Conservation (phyloP, 2,329 filamentous ascomycete genomes). For the Verticillium tricorpus region DNA sequence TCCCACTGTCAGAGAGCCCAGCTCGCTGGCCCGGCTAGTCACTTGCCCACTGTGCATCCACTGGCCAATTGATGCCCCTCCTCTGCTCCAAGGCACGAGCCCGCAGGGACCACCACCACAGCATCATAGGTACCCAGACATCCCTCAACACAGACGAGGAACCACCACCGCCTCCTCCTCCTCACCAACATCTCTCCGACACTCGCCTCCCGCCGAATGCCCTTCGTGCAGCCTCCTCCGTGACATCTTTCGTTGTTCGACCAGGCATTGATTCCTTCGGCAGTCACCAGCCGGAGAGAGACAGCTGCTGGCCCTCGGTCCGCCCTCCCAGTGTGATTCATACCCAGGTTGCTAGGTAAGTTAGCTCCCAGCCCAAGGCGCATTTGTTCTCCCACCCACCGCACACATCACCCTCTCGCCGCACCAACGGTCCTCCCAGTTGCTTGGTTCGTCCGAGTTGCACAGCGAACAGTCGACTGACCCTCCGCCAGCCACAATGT, state of each 20-base stretch:
- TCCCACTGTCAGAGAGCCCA: no score
- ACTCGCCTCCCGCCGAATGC: neutral
- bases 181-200: neutral
- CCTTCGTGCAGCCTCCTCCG: neutral
- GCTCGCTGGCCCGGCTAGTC: neutral
- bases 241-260: neutral
- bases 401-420: slow-evolving; percentile 6
- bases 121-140: neutral
- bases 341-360: neutral
- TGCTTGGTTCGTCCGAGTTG: slow-evolving; percentile 11
- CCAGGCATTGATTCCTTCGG: neutral
- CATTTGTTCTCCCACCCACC: slow-evolving; percentile 12
- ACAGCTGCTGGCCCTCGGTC: neutral
- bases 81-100: neutral
- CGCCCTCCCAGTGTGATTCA: neutral
- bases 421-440: slow-evolving; percentile 15
- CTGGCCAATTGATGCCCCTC: slow-evolving; percentile 5
- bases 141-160: neutral
- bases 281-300: neutral
- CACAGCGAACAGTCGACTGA: slow-evolving; percentile 1
- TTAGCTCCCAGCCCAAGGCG: neutral
- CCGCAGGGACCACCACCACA: neutral
- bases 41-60: neutral
- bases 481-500: slow-evolving; percentile 26
- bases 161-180: neutral